Evolutionary conservation across 2,329 filamentous ascomycete genomes (phyloP).

Genomic region (Polychaeton citri): DNA sequence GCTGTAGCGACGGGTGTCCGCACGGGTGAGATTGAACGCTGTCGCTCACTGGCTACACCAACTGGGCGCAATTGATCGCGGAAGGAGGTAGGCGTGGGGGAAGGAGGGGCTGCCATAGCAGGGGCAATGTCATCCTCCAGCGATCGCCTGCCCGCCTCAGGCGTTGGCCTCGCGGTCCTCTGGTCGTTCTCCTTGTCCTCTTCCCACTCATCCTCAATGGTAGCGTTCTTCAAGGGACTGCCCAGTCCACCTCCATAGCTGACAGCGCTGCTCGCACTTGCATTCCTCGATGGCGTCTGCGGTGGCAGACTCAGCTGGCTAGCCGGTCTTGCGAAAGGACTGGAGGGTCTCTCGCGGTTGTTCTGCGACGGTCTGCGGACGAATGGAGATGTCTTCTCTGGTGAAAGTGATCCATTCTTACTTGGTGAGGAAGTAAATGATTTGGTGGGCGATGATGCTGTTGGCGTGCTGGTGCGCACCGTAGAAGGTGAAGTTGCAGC

Average conservation of each 20-base stretch:
- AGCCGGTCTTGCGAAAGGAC: constrained; percentile 21
- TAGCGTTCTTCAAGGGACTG: constrained; percentile 1
- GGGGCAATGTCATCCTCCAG: not conserved
- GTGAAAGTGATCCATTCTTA: constrained; percentile 1
- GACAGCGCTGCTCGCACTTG: constrained; percentile 9
- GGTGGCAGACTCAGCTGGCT: constrained; percentile 16
- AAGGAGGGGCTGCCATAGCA: constrained; percentile 1
- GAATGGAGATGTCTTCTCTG: constrained; percentile 20
- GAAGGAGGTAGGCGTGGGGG: constrained; percentile 8
- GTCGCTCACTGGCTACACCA: not conserved
- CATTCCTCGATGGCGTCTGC: constrained; percentile 8
- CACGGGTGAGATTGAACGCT: constrained; percentile 5
- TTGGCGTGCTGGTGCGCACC: constrained; percentile 23
- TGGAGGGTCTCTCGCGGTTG: constrained; percentile 16
- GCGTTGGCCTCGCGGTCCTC: not conserved
- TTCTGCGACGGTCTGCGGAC: constrained; percentile 22
- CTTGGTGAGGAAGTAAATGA: constrained; percentile 1
- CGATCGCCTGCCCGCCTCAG: not conserved
- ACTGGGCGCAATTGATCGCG: constrained; percentile 12
- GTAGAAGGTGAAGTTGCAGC: constrained; percentile 5
- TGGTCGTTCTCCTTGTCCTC: not conserved
- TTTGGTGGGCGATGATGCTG: constrained; percentile 26
- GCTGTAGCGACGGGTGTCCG: constrained; percentile 13
- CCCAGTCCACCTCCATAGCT: not conserved
- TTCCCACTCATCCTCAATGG: constrained; percentile 3